Base-by-base conservation (phyloP, 108 stramenopile species). In the Cylindrotheca fusiformis region DNA sequence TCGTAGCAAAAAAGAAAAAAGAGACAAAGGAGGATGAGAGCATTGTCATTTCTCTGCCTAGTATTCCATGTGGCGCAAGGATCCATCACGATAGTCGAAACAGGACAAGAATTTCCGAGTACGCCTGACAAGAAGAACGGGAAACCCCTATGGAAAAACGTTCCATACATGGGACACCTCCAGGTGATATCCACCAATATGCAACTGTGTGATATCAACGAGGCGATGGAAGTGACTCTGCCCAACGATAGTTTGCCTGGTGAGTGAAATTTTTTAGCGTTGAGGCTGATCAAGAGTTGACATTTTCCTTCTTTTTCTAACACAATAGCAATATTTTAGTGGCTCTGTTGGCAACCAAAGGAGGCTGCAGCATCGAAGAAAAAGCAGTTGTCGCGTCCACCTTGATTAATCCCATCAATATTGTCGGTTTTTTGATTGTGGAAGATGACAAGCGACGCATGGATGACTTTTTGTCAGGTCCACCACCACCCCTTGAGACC, bases 191-290 rank as follows among this genome's bases (percentile, higher is more conserved):
- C 45, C 17, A 48, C 52, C 8, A 70, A 74, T 52, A 48, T 51
- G 30, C 45, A 65, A 6, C 61, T 77, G 12, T 77, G 81, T 57
- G 64, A 63, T 2, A 44, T 24, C 8, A 32, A 8, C 33, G 36
- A 54, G 19, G 45, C 47, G 19, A 48, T 74, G 18, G 36, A 54
- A 3, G 63, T 77, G 28, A 36, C 50, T 19, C n/a, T 19, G 12
- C 76, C 81, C 12, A 25, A 14, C 10, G 81, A 82, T 67, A 72
- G 73, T 17, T 44, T 74, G 5, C 81, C 81, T 27, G 69, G 75
- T 76, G 63, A 3, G 75, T 62, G 24, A 3, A 5, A 49, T 32
- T 31, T 28, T 49, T 22, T 21, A 4, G 25, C 60, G 19, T 12
- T 1, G 10, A 30, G 47, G 20, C 3, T n/a, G 57, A 50, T 32